phyloP scores from a whole-genome alignment of 768 basidiomycete genomes.

The Mycena pura region DNA sequence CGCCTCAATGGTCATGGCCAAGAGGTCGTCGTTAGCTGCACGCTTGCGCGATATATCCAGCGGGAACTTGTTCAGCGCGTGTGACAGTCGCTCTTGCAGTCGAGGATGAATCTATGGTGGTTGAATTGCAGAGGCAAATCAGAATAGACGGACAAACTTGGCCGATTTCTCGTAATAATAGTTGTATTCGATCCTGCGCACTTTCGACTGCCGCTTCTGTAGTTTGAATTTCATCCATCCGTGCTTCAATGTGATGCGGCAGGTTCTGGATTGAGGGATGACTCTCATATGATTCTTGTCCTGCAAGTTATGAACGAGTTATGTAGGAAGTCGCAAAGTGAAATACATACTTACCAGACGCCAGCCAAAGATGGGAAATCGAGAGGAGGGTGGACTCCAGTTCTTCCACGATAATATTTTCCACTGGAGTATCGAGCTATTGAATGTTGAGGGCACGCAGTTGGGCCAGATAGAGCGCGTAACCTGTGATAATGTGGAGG shows the following conservation, averaged over 20 bases:
- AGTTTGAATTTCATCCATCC: not conserved
- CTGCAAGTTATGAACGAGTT: too few relatives aligned
- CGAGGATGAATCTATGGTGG: constrained; percentile 34
- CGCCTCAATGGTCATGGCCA: constrained; percentile 53
- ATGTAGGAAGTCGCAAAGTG: too few relatives aligned
- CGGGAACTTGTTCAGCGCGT: constrained; percentile 36
- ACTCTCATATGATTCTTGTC: not conserved
- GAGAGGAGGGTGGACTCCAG: not conserved
- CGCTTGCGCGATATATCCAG: constrained; percentile 36
- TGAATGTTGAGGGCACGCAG: not conserved
- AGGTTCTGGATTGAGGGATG: not conserved
- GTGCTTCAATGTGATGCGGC: not conserved
- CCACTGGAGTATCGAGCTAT: not conserved
- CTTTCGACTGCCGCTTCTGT: not conserved
- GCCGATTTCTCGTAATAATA: not conserved
- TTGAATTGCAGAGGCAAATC: not conserved
- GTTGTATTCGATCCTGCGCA: constrained; percentile 4
- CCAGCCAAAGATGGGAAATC: constrained; percentile 10
- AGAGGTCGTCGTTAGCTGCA: constrained; percentile 45
- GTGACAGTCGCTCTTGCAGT: constrained; percentile 38
- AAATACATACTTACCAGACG: too few relatives aligned
- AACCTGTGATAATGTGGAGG: too few relatives aligned
- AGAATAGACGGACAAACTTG: not conserved
- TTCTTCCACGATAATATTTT: constrained; percentile 7
- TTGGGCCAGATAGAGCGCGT: too few relatives aligned